Conservation (phyloP, 2,329 filamentous ascomycete genomes). For the Chaetomiaceae sp. region DNA sequence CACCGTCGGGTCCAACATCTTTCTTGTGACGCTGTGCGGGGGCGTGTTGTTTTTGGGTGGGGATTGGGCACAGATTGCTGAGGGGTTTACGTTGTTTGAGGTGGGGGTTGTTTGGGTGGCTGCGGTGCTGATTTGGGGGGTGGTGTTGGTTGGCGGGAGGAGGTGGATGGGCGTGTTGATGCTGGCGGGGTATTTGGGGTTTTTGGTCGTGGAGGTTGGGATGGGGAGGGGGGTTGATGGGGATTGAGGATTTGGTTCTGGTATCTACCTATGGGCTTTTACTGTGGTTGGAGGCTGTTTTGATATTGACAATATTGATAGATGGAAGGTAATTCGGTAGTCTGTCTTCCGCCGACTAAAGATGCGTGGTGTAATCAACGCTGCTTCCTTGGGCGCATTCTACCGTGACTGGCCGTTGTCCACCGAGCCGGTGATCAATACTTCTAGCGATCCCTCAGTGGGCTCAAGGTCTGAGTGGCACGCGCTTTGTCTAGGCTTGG, state of each 20-base stretch:
- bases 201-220: slow-evolving; percentile 25
- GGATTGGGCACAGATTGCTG: slow-evolving; percentile 20
- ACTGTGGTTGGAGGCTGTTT: no score
- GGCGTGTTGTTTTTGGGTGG: slow-evolving; percentile 34
- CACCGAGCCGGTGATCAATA: no score
- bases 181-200: slow-evolving; percentile 30
- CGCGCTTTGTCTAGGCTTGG: no score
- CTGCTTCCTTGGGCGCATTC: no score
- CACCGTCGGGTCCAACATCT: slow-evolving; percentile 49
- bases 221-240: slow-evolving; percentile 18
- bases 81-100: slow-evolving; percentile 24
- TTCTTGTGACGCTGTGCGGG: slow-evolving; percentile 45
- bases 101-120: slow-evolving; percentile 29
- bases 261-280: no score
- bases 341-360: no score
- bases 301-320: no score
- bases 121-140: slow-evolving; percentile 27
- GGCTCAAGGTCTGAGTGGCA: no score
- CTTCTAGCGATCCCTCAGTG: no score
- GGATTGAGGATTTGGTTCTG: slow-evolving; percentile 13
- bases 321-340: no score
- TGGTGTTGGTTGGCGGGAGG: slow-evolving; percentile 30
- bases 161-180: slow-evolving; percentile 32
- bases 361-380: no score
- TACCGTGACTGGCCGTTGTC: no score